Base-by-base conservation (phyloP, 257 asterid species). In the Capsicum rhomboideum region DNA sequence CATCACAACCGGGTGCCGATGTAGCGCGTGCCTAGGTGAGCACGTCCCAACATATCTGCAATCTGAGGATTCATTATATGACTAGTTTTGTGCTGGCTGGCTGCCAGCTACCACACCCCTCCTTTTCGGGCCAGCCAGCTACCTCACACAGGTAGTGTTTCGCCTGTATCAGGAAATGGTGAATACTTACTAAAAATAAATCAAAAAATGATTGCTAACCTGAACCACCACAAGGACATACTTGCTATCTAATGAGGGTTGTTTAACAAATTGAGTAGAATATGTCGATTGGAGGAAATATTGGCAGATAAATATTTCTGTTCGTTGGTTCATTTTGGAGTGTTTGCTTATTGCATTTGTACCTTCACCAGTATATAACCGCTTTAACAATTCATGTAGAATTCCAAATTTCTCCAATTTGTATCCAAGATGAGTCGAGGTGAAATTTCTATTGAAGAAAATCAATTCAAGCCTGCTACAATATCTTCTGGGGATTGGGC, bases 351-450 rank as follows among this genome's bases (percentile, higher is more conserved):
- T 82, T 50, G 68, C 29, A 50, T 67, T 66, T 67, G 34, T 49
- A 46, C 66, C 68, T 68, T n/a, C 78, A 54, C 14, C 8, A 49
- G 46, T 50, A 16, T 77, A 23, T 77, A 61, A 77, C 56, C 50
- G 17, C 26, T 50, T 77, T 28, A 77, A 26, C 85, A 83, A 86
- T 85, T 78, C 84, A 71, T 84, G 82, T 82, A 97, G 99, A 97
- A 94, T 88, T 97, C 99, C 58, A 97, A 91, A 84, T 97, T 97
- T 91, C 94, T 93, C 89, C 99, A 95, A 90, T 95, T 97, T 88
- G 96, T 97, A 71, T 95, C 99, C 49, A 97, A 95, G 93, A 97
- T 97, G 99, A 95, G 99, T 88, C 98, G 98, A 53, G 99, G 99
- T 78, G 99, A 97, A 91, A 88, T 97, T 87, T 90, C 89, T 26